Evolutionary conservation across 352 stramenopile species (phyloP).

Genomic region (Aphanomyces stellatus): DNA sequence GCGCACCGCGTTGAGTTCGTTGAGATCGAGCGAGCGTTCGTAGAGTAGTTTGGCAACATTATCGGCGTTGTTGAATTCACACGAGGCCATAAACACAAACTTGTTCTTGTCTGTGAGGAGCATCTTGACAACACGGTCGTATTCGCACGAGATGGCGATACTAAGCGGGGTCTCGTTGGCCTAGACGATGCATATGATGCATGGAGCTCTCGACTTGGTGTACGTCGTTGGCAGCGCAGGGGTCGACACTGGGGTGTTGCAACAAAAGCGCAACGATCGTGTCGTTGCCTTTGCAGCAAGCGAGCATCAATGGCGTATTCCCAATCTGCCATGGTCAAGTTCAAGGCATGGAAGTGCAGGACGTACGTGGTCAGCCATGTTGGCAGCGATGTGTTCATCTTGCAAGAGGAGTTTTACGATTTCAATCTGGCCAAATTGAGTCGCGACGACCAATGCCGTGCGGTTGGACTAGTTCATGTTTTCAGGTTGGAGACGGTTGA

Average conservation of each 20-base stretch:
- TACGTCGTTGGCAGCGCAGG: background rate
- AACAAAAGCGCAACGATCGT: background rate
- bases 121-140: background rate
- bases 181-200: background rate
- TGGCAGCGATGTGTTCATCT: too few relatives aligned
- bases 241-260: background rate
- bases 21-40: background rate
- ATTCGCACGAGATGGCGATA: background rate
- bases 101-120: background rate
- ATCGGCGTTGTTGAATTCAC: background rate
- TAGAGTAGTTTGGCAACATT: background rate
- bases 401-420: too few relatives aligned
- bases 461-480: background rate
- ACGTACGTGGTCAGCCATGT: too few relatives aligned
- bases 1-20: background rate
- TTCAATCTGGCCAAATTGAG: background rate
- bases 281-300: background rate
- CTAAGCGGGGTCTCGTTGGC: background rate
- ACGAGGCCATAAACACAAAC: background rate
- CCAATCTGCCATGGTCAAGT: too few relatives aligned
- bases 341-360: too few relatives aligned
- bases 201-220: background rate
- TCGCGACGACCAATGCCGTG: background rate
- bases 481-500: too few relatives aligned
- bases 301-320: background rate